Evolutionary conservation across 441 rosid genomes (phyloP), one percentile per base, ranked within the genome.

Genomic region (Erodium texanum): DNA sequence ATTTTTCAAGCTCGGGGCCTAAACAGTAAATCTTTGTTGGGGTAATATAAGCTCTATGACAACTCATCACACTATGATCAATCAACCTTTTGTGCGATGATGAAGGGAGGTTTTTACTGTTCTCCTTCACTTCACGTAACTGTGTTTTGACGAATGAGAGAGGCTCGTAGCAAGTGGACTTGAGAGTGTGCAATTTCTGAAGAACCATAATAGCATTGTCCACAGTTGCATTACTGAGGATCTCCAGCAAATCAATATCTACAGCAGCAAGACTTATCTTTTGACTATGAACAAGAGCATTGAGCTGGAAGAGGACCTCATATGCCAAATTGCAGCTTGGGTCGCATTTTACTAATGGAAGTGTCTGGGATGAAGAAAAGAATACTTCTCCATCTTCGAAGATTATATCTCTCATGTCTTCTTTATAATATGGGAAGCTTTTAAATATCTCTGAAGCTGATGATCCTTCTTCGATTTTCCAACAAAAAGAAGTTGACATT

Each of bases 1-100:
- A 87, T 61, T 83, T 73, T 79, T 90, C 97, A 73, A 90, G 86
- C 85, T 93, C 98, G 54, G 98, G 97, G 73, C 97, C 98, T 77
- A 90, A 66, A 69, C 96, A 90, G 76, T 90, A 93, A 68, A 93
- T 86, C 81, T 83, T 91, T 10, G 87, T 74, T 3, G 97, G 99
- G 45, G 97, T 91, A 65, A 91, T 75, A 22, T 86, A 81, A 23
- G 90, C 90, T 79, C 99, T 89, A 68, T 89, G 90, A 75, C 95
- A 86, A 68, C 80, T 83, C 97, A 91, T 88, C 45, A 85, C 74
- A 74, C 87, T 90, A 58, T 80, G 74, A 72, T 79, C 79, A 0
- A 67, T 74, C 68, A 84, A 74, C 75, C 75, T 82, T 72, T 81
- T 79, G 41, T 68, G 34, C 0, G 81, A 74, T 7, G 89, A 76